Evolutionary conservation across 345 rosid species (phyloP).

Genomic region (Odontarrhena argentea): DNA sequence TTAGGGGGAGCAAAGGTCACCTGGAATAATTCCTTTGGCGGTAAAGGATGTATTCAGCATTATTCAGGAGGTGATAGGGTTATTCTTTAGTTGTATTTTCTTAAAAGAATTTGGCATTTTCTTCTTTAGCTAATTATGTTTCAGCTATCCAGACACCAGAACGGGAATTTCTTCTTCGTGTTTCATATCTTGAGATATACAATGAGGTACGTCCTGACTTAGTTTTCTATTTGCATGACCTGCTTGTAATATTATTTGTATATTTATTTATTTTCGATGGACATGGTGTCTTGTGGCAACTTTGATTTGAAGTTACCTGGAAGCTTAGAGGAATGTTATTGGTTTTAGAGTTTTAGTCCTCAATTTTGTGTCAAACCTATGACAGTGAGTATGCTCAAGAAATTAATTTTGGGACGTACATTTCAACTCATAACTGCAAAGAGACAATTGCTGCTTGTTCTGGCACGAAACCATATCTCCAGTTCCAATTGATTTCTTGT

Average conservation of each 20-base stretch:
- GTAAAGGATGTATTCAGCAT: slow-evolving; percentile 93
- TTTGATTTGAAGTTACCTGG: slow-evolving; percentile 15
- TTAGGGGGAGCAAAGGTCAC: slow-evolving; percentile 98
- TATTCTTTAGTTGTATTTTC: slow-evolving; percentile 29
- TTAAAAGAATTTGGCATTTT: neutral
- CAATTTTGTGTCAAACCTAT: slow-evolving; percentile 3
- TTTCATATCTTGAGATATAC: slow-evolving; percentile 95
- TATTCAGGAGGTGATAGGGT: slow-evolving; percentile 81
- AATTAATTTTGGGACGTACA: neutral
- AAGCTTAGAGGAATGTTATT: slow-evolving; percentile 24
- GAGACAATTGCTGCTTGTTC: slow-evolving; percentile 17
- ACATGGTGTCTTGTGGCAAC: slow-evolving; percentile 9
- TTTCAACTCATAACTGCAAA: slow-evolving; percentile 15
- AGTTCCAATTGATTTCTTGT: slow-evolving; percentile 10
- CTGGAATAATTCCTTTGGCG: slow-evolving; percentile 89
- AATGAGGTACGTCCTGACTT: slow-evolving; percentile 63
- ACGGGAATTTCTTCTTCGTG: slow-evolving; percentile 93
- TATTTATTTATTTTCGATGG: slow-evolving; percentile 4
- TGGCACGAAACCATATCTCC: neutral
- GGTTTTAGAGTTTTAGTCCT: slow-evolving; percentile 32
- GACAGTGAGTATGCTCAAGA: slow-evolving; percentile 15
- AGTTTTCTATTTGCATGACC: slow-evolving; percentile 1
- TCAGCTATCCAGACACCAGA: slow-evolving; percentile 72
- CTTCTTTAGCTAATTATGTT: slow-evolving; percentile 43
- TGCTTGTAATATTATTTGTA: slow-evolving; percentile 12